Evolutionary conservation across 148 eudicot genomes (phyloP), one percentile per base, ranked within the genome.

Genomic region (Chenopodium album): DNA sequence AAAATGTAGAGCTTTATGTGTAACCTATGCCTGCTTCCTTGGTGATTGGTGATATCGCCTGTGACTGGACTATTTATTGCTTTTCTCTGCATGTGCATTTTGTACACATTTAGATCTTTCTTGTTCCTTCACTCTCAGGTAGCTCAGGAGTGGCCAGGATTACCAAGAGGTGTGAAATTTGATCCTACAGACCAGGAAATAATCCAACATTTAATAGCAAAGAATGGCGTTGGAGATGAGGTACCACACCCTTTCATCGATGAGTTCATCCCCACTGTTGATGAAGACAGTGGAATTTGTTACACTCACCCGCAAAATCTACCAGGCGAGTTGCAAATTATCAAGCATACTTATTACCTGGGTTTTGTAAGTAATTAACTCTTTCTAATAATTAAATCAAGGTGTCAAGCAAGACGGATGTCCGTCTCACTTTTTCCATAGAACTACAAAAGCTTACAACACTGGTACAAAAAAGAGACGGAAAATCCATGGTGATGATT

Each of bases 111-210:
- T 50, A 71, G 28, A 64, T 54, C 41, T 77, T 28, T 70, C 59
- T 46, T 1, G 72, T 48, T 87, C 80, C 32, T 31, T 31, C 32
- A 31, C 32, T 31, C 32, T 63, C 87, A 96, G 99, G 94, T 91
- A 12, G 83, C 83, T 72, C 92, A 90, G 68, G 94, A 89, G 73
- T 97, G 99, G 98, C 98, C 99, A 23, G 98, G 99, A 81, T 87
- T 96, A 76, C 99, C 99, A 2, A 88, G 88, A 82, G 98, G 99
- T 11, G 99, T 94, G 62, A 97, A 97, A 85, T 97, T 97, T 79
- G 99, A 97, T 86, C 99, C 99, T 19, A 84, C 98, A 77, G 99
- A 97, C 78, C 98, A 89, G 85, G 99, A 97, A 84, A 91, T 92
- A 70, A 87, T 92, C 60, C 92, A 92, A 87, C 97, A 97, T 84